These are phyloP conservation scores for Balansia obtecta DNA, from an alignment of 2,329 filamentous ascomycete genomes.

Conservation along the genomic window DNA sequence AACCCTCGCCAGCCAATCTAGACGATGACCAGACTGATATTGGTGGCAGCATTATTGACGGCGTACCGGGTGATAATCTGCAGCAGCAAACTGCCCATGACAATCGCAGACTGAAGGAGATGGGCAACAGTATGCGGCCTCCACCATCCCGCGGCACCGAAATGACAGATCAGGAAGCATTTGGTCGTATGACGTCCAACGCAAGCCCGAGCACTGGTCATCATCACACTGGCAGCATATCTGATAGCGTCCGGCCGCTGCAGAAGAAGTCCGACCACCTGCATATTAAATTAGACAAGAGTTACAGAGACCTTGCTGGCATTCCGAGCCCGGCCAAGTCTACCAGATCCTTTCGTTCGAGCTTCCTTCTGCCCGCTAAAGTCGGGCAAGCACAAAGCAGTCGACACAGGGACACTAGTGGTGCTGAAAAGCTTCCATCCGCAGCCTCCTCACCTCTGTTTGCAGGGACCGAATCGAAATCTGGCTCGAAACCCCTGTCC, in stretches of 20 bases:
- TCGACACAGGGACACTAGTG: conserved; percentile 45
- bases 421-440: conserved; percentile 76
- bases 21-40: conserved; percentile 30
- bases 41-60: conserved; percentile 26
- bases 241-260: conserved; percentile 69
- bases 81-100: conserved; percentile 30
- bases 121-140: conserved; percentile 37
- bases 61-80: conserved; percentile 44
- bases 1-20: conserved; percentile 15
- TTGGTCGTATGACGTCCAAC: conserved; percentile 60
- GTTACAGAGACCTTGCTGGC: conserved; percentile 39
- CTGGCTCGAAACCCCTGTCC: conserved; percentile 10
- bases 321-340: conserved; percentile 54
- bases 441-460: conserved; percentile 62
- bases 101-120: conserved; percentile 17
- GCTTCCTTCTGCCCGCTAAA: conserved; percentile 53
- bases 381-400: conserved; percentile 34
- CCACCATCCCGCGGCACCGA: conserved; percentile 71
- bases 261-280: conserved; percentile 35
- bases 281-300: conserved; percentile 47
- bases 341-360: conserved; percentile 64
- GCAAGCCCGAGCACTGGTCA: conserved; percentile 57
- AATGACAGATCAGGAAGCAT: conserved; percentile 60
- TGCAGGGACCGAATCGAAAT: conserved; percentile 29
- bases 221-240: conserved; percentile 46